Conservation (phyloP, 2,329 filamentous ascomycete species). For the Hymenoscyphus occultus region DNA sequence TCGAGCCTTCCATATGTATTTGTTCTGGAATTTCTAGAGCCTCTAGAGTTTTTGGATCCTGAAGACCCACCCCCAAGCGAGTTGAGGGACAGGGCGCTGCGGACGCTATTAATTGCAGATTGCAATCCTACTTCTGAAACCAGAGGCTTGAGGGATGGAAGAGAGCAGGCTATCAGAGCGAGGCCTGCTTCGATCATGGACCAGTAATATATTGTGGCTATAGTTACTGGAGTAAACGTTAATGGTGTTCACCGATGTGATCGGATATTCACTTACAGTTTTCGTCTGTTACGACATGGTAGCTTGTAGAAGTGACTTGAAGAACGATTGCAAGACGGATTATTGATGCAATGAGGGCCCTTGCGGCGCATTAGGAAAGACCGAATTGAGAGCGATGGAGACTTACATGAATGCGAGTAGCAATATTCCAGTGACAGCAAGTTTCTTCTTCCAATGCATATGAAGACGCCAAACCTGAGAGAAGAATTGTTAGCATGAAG, state of each 20-base stretch:
- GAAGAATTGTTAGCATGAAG: neutral
- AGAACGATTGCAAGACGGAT: slow-evolving; percentile 8
- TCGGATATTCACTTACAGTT: neutral
- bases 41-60: neutral
- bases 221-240: slow-evolving; percentile 1
- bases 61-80: neutral
- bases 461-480: slow-evolving; percentile 10
- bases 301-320: neutral
- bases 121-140: slow-evolving; percentile 2
- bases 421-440: slow-evolving; percentile 11
- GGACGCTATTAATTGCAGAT: slow-evolving; percentile 11
- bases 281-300: neutral
- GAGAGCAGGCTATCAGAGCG: slow-evolving; percentile 8
- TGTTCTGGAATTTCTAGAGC: neutral
- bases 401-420: slow-evolving; percentile 12
- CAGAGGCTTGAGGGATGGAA: slow-evolving; percentile 9
- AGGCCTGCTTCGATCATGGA: slow-evolving; percentile 11
- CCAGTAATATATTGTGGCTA: slow-evolving; percentile 10
- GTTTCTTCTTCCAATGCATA: slow-evolving; percentile 4
- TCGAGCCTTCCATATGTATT: slow-evolving; percentile 8
- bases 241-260: neutral
- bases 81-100: slow-evolving; percentile 7
- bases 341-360: slow-evolving; percentile 10
- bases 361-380: neutral
- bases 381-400: neutral